Evolutionary conservation across 1,284 basidiomycete genomes (phyloP).

Genomic region (Austropuccinia psidii): DNA sequence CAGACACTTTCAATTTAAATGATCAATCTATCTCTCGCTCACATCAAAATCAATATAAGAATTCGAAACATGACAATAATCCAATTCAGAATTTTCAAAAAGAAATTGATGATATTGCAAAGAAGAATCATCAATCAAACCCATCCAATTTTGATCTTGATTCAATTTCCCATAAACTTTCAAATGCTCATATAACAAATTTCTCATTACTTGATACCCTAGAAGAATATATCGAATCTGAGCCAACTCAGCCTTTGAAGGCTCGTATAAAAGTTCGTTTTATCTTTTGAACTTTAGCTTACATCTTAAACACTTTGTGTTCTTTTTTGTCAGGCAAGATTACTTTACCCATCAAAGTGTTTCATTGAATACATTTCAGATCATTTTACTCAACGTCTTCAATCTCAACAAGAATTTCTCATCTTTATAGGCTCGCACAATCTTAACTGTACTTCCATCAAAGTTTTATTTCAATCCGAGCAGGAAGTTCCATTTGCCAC

Average conservation of each 20-base stretch:
- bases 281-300: not conserved
- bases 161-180: not conserved
- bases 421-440: conserved; percentile 28
- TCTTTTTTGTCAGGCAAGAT: conserved; percentile 1
- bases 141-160: not conserved
- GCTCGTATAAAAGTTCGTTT: not conserved
- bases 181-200: not conserved
- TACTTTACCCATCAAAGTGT: conserved; percentile 6
- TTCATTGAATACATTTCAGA: not conserved
- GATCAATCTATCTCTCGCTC: too few relatives aligned
- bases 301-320: not conserved
- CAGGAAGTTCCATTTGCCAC: not conserved
- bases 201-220: not conserved
- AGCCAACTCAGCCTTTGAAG: not conserved
- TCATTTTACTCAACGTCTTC: conserved; percentile 4
- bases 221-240: not conserved
- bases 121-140: not conserved
- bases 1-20: too few relatives aligned
- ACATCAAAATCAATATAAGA: too few relatives aligned
- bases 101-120: conserved; percentile 20
- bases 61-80: too few relatives aligned
- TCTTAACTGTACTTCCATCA: not conserved
- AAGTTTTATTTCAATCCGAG: conserved; percentile 24
- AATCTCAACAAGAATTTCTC: conserved; percentile 19
- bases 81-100: conserved; percentile 8